Evolutionary conservation across 2,329 filamentous ascomycete genomes (phyloP).

Genomic region (Fusarium sulawesiense): DNA sequence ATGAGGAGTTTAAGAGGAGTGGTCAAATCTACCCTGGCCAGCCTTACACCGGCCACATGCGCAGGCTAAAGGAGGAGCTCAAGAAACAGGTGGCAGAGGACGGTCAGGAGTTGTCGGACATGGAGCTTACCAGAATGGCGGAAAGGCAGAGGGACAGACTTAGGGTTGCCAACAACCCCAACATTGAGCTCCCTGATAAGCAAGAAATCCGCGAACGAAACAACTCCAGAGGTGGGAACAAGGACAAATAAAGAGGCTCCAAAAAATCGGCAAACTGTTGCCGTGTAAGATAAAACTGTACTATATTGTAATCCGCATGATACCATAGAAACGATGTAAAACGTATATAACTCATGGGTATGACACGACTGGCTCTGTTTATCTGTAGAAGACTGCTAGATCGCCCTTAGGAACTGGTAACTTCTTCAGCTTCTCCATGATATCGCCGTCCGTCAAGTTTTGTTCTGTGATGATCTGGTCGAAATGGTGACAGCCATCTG

Average conservation of each 20-base stretch:
- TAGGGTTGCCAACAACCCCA: slow-evolving; percentile 55
- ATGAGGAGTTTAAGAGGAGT: slow-evolving; percentile 63
- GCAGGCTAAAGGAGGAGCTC: slow-evolving; percentile 56
- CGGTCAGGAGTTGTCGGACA: slow-evolving; percentile 46
- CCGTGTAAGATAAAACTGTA: slow-evolving; percentile 45
- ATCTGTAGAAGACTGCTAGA: slow-evolving; percentile 66
- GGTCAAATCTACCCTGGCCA: slow-evolving; percentile 66
- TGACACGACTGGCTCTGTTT: slow-evolving; percentile 7
- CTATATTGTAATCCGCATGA: slow-evolving; percentile 46
- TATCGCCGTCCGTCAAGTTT: slow-evolving; percentile 75
- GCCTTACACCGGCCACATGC: slow-evolving; percentile 60
- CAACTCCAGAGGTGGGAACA: slow-evolving; percentile 19
- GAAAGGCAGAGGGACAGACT: slow-evolving; percentile 38
- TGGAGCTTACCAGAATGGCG: slow-evolving; percentile 43
- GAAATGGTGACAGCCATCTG: slow-evolving; percentile 80
- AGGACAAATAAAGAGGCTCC: slow-evolving; percentile 2
- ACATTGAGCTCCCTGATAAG: slow-evolving; percentile 55
- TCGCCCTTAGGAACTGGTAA: slow-evolving; percentile 65
- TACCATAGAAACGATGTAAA: slow-evolving; percentile 46
- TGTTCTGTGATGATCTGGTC: slow-evolving; percentile 86
- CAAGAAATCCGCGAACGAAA: slow-evolving; percentile 47
- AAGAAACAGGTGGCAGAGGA: slow-evolving; percentile 51
- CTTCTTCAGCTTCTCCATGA: slow-evolving; percentile 74
- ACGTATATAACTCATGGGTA: slow-evolving; percentile 29
- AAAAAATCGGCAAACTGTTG: slow-evolving; percentile 1